Evolutionary conservation across 2,329 filamentous ascomycete species (phyloP).

Genomic region (Magnaporthiopsis incrustans): DNA sequence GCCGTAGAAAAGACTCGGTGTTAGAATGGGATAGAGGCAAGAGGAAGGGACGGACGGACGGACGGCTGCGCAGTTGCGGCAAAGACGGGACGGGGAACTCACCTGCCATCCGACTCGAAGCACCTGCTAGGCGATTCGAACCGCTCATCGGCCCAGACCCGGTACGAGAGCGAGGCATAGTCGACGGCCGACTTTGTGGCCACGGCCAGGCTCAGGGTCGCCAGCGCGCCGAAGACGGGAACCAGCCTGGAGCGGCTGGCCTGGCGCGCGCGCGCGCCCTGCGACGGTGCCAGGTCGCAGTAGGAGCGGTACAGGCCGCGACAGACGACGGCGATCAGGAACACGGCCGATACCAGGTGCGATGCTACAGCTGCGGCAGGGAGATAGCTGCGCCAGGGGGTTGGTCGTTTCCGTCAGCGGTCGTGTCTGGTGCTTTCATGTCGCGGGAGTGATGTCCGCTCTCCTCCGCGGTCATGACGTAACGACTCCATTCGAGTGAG

Average conservation of each 20-base stretch:
- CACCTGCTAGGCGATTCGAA: no score
- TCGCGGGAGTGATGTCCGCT: neutral
- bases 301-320: conserved; percentile 27
- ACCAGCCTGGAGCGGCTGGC: conserved; percentile 23
- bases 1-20: neutral
- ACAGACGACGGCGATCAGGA: conserved; percentile 24
- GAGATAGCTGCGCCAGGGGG: conserved; percentile 19
- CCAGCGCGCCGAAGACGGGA: conserved; percentile 25
- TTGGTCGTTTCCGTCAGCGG: no score
- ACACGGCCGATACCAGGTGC: conserved; percentile 21
- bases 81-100: conserved; percentile 10
- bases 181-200: conserved; percentile 22
- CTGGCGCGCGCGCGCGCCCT: conserved; percentile 27
- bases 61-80: neutral
- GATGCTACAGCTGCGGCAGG: conserved; percentile 21
- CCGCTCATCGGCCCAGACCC: conserved; percentile 29
- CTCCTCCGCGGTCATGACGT: neutral
- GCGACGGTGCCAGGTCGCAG: conserved; percentile 24
- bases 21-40: neutral
- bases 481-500: conserved; percentile 5
- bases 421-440: neutral
- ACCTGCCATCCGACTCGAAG: conserved; percentile 22
- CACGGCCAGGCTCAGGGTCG: conserved; percentile 20
- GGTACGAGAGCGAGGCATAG: conserved; percentile 27
- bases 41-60: no score